A percentile compares a stretch with the other conserved stretches of the same genome.
Conservation (phyloP, 2,329 filamentous ascomycete species). For the Passalora sequoiae region DNA sequence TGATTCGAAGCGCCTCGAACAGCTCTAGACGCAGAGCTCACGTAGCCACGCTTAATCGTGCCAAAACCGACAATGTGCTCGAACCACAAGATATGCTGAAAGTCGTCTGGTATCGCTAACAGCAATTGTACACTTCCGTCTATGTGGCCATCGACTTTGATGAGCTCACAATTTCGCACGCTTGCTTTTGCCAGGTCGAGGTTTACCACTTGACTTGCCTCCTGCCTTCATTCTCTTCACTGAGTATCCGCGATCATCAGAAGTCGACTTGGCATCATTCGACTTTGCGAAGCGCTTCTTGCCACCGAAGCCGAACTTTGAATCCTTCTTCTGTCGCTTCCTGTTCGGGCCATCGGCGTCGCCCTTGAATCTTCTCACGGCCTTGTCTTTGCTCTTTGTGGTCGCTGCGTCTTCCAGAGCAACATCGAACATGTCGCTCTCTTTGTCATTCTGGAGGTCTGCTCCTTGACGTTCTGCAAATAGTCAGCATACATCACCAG, state of each 20-base stretch:
- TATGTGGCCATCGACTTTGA: too few relatives aligned
- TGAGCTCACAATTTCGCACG: constrained; percentile 29
- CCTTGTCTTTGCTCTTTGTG: constrained; percentile 42
- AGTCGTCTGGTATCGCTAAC: too few relatives aligned
- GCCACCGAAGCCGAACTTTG: constrained; percentile 91
- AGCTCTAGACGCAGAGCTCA: too few relatives aligned
- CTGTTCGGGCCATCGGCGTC: constrained; percentile 41
- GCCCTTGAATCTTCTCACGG: constrained; percentile 37
- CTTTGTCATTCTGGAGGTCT: constrained; percentile 61
- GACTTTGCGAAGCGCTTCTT: constrained; percentile 93
- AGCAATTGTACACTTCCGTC: too few relatives aligned
- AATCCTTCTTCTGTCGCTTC: constrained; percentile 90
- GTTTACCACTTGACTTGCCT: constrained; percentile 30
- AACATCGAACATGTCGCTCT: constrained; percentile 87
- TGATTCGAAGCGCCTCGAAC: too few relatives aligned
- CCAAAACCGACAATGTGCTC: too few relatives aligned
- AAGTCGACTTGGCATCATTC: constrained; percentile 76
- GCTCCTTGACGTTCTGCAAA: constrained; percentile 73
- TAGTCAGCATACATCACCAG: too few relatives aligned
- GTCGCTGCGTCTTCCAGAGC: constrained; percentile 66
- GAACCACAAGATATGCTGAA: too few relatives aligned
- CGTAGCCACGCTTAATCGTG: too few relatives aligned
- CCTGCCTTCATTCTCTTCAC: constrained; percentile 75
- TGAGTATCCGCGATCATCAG: constrained; percentile 75
- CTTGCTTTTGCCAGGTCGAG: constrained; percentile 40